These are phyloP conservation scores for Zea luxurians DNA, from an alignment of 176 grass and related monocot species.

Conservation along the genomic window DNA sequence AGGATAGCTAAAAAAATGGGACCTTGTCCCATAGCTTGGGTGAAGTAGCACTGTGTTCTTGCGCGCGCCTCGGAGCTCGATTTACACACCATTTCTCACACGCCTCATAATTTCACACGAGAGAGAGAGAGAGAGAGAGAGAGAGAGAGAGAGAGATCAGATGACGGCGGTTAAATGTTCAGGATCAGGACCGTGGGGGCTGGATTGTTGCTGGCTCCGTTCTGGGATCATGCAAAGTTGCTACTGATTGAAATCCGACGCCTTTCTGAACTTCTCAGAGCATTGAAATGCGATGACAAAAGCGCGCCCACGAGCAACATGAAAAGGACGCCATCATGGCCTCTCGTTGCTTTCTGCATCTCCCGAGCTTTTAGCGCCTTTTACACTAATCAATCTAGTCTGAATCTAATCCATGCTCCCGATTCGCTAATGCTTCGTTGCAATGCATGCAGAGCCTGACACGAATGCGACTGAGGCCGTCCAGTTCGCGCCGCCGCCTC, in stretches of 20 bases:
- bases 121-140: no score
- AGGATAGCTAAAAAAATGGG: conserved; percentile 3
- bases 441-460: conserved; percentile 59
- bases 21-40: conserved; percentile 8
- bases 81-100: neutral
- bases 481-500: conserved; percentile 40
- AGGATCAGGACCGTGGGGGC: no score
- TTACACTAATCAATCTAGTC: conserved; percentile 13
- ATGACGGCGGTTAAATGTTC: conserved; percentile 15
- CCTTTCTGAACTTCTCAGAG: conserved; percentile 43
- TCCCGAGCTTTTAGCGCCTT: conserved; percentile 26
- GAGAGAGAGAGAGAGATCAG: neutral
- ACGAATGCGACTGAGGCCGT: conserved; percentile 25
- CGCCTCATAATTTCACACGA: neutral
- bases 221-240: conserved; percentile 32
- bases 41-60: conserved; percentile 14
- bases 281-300: conserved; percentile 43
- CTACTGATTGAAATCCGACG: conserved; percentile 30
- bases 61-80: conserved; percentile 28
- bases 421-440: conserved; percentile 20
- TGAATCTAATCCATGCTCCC: conserved; percentile 13
- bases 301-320: conserved; percentile 33
- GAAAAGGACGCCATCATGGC: conserved; percentile 43
- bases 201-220: conserved; percentile 30
- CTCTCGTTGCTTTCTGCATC: conserved; percentile 39